Percentiles rank a stretch among this genome's conserved stretches.
Conservation (phyloP, 164 flowering plant species). For the Vitis rotundifolia region DNA sequence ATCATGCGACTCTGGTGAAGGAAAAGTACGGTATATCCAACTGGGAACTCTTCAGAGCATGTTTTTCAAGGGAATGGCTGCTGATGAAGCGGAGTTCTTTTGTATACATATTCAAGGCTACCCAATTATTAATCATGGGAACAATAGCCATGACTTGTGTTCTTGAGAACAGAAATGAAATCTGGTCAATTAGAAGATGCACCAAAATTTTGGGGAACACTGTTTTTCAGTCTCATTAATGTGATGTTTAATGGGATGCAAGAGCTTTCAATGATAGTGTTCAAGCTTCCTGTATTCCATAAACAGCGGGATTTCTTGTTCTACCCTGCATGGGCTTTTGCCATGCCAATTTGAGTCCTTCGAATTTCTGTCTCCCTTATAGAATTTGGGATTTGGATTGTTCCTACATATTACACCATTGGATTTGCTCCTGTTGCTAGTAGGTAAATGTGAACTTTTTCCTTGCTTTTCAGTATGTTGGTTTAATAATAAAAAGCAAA, state of each 20-base stretch:
- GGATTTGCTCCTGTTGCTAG: conserved; percentile 56
- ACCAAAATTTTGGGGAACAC: no score
- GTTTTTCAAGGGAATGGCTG: no score
- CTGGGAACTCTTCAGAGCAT: no score
- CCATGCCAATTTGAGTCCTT: conserved; percentile 58
- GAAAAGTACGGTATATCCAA: no score
- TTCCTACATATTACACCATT: conserved; percentile 52
- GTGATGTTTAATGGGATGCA: no score
- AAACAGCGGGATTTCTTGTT: conserved; percentile 61
- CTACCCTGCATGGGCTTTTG: conserved; percentile 70
- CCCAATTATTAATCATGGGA: conserved; percentile 62
- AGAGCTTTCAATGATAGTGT: no score
- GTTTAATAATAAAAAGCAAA: no score
- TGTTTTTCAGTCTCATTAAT: no score
- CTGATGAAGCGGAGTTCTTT: conserved; percentile 42
- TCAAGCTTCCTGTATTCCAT: conserved; percentile 10
- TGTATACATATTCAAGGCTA: conserved; percentile 54
- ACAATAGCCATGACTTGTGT: conserved; percentile 48
- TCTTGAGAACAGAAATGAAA: conserved; percentile 29
- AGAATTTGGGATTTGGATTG: conserved; percentile 57
- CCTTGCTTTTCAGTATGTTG: no score
- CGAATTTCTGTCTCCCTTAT: conserved; percentile 53
- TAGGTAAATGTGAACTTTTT: conserved; percentile 26
- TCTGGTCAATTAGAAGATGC: no score
- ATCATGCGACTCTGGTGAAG: conserved; percentile 43